phyloP scores from a whole-genome alignment of 192 early-diverging fungal genomes.

The Gryganskiella cystojenkinii region DNA sequence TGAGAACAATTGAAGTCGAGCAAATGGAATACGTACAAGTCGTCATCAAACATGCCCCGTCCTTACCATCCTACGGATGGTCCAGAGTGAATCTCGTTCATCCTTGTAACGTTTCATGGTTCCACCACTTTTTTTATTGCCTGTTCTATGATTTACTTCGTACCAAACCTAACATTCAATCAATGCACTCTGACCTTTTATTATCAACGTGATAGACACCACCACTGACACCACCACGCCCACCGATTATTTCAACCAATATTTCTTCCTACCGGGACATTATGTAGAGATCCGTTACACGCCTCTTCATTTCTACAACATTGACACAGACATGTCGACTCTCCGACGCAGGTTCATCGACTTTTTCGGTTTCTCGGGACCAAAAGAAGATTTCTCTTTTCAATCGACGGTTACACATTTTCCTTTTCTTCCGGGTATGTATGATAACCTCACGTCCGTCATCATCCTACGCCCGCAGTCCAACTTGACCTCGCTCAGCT shows the following conservation, averaged over 20 bases:
- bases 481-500: background rate
- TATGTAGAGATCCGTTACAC: slow-evolving; percentile 31
- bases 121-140: no score
- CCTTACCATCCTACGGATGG: slow-evolving; percentile 1
- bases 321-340: background rate
- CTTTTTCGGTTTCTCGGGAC: slow-evolving; percentile 10
- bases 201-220: background rate
- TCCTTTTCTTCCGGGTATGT: slow-evolving; percentile 6
- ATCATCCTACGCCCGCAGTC: slow-evolving; percentile 24
- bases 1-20: background rate
- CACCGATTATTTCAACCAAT: slow-evolving; percentile 16
- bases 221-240: background rate
- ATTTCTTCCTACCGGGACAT: slow-evolving; percentile 26
- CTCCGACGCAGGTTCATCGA: background rate
- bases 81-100: slow-evolving; percentile 3
- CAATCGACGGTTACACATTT: background rate
- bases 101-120: slow-evolving; percentile 26
- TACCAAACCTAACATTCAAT: no score
- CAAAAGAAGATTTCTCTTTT: background rate
- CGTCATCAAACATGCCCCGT: background rate
- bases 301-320: background rate
- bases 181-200: background rate
- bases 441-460: slow-evolving; percentile 20
- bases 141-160: no score
- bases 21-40: background rate